Evolutionary conservation across 129 eudicot genomes (phyloP).

Genomic region (Saposhnikovia divaricata): DNA sequence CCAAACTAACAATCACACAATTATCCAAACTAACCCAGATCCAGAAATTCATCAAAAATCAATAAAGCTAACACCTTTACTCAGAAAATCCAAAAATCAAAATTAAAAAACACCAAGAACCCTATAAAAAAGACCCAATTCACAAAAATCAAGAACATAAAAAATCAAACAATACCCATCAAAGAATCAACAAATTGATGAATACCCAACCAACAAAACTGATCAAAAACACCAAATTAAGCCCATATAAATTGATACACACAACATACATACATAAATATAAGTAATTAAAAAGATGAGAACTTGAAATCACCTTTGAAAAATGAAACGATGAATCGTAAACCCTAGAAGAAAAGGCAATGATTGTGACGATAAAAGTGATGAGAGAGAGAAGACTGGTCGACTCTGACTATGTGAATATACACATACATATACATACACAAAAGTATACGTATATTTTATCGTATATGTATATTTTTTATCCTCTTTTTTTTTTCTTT

Average conservation of each 20-base stretch:
- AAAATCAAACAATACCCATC: not conserved
- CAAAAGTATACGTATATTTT: not conserved
- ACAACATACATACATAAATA: not conserved
- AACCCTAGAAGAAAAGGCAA: slow-evolving; percentile 6
- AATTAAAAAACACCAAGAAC: not conserved
- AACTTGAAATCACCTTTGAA: not conserved
- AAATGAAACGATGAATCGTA: not conserved
- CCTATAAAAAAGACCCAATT: not conserved
- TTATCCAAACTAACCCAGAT: not conserved
- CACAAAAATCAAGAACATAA: not conserved
- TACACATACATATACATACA: slow-evolving; percentile 2
- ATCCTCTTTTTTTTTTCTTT: not conserved
- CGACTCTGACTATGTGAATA: slow-evolving; percentile 5
- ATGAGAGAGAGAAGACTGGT: slow-evolving; percentile 13
- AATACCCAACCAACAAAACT: not conserved
- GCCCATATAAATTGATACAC: not conserved
- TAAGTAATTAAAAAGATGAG: not conserved
- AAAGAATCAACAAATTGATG: not conserved
- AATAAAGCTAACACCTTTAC: not conserved
- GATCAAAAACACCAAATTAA: slow-evolving; percentile 1
- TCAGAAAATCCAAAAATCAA: not conserved
- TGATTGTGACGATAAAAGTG: slow-evolving; percentile 4
- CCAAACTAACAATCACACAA: not conserved
- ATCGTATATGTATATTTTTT: not conserved
- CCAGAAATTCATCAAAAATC: not conserved